phyloP scores from a whole-genome alignment of 2,329 filamentous ascomycete species.

The Monilinia fructigena region DNA sequence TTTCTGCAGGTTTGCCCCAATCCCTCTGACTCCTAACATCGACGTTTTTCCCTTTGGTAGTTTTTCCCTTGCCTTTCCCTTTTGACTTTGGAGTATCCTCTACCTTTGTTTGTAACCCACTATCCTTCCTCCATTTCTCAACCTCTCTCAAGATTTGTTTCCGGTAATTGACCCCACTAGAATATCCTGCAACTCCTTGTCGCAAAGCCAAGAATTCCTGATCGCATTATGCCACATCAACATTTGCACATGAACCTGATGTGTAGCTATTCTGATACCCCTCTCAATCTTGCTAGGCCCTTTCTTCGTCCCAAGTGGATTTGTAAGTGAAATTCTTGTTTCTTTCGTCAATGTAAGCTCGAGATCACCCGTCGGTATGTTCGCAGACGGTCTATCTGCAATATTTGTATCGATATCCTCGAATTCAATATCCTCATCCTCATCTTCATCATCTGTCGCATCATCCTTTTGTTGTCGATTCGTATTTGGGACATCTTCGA shows the following conservation, averaged over 20 bases:
- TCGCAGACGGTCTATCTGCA: slow-evolving; percentile 42
- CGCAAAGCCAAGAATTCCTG: slow-evolving; percentile 80
- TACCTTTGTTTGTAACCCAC: slow-evolving; percentile 55
- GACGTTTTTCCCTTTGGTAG: slow-evolving; percentile 43
- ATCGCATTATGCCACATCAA: slow-evolving; percentile 88
- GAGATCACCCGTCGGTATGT: slow-evolving; percentile 62
- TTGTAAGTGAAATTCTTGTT: slow-evolving; percentile 58
- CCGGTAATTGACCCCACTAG: slow-evolving; percentile 72
- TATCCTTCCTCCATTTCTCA: slow-evolving; percentile 69
- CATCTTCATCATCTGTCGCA: slow-evolving; percentile 48
- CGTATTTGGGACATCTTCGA: slow-evolving; percentile 50
- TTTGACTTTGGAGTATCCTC: slow-evolving; percentile 41
- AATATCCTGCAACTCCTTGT: slow-evolving; percentile 70
- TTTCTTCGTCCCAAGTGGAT: slow-evolving; percentile 68
- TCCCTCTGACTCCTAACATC: slow-evolving; percentile 53
- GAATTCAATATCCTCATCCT: slow-evolving; percentile 62
- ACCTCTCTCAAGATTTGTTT: slow-evolving; percentile 62
- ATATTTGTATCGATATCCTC: slow-evolving; percentile 54
- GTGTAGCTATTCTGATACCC: slow-evolving; percentile 72
- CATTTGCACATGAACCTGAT: slow-evolving; percentile 84
- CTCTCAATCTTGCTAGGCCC: slow-evolving; percentile 83
- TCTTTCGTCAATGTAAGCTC: slow-evolving; percentile 68
- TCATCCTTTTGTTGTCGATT: slow-evolving; percentile 45
- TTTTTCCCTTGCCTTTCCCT: slow-evolving; percentile 42
- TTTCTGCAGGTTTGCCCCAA: slow-evolving; percentile 69